These are phyloP conservation scores for Plasmodium vinckei DNA, from an alignment of 169 alveolate species.

Conservation along the genomic window DNA sequence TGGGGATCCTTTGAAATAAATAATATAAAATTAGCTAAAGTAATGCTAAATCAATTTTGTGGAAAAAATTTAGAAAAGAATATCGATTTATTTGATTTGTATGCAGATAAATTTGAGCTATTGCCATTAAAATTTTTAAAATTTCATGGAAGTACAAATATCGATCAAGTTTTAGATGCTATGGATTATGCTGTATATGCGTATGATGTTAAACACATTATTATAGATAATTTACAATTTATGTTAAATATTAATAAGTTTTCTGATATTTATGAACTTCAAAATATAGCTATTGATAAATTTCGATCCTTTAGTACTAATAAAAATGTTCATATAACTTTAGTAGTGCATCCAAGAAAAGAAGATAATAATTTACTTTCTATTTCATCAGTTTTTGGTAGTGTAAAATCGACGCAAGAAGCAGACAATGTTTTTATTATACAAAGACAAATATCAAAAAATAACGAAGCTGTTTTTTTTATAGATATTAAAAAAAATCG, in stretches of 20 bases:
- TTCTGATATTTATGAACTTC: slow-evolving; percentile 90
- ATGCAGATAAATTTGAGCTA: slow-evolving; percentile 90
- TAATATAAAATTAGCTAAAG: slow-evolving; percentile 92
- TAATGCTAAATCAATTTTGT: slow-evolving; percentile 92
- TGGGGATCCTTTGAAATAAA: slow-evolving; percentile 98
- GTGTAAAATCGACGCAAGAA: slow-evolving; percentile 96
- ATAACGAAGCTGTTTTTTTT: slow-evolving; percentile 48
- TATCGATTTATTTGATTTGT: slow-evolving; percentile 84
- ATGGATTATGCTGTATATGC: slow-evolving; percentile 95
- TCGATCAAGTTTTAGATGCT: slow-evolving; percentile 92
- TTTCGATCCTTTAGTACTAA: slow-evolving; percentile 93
- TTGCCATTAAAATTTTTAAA: slow-evolving; percentile 92
- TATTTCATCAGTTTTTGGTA: slow-evolving; percentile 94
- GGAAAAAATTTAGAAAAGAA: slow-evolving; percentile 86
- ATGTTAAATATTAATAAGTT: slow-evolving; percentile 90
- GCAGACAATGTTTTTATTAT: slow-evolving; percentile 96
- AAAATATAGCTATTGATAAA: slow-evolving; percentile 91
- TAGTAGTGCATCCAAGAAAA: slow-evolving; percentile 96
- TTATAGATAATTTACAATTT: slow-evolving; percentile 94
- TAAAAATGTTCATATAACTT: slow-evolving; percentile 92
- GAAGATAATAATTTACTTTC: slow-evolving; percentile 93
- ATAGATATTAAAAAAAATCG: slow-evolving; percentile 94
- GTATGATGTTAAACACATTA: slow-evolving; percentile 93
- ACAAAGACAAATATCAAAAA: slow-evolving; percentile 87
- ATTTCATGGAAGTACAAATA: slow-evolving; percentile 94